phyloP scores from a whole-genome alignment of 768 basidiomycete species.

The Lactifluus piperatus region DNA sequence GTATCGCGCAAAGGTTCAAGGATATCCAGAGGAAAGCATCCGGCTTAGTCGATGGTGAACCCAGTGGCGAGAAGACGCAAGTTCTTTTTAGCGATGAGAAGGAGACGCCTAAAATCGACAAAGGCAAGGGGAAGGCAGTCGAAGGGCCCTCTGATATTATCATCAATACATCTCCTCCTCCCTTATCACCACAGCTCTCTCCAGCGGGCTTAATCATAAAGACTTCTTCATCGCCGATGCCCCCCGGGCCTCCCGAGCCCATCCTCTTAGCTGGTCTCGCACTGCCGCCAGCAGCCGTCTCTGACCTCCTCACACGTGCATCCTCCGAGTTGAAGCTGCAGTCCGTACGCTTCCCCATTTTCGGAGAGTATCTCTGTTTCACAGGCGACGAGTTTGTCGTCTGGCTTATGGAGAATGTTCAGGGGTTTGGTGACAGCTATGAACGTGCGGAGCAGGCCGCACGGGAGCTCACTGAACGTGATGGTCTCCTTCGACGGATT shows the following conservation, averaged over 20 bases:
- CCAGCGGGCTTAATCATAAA: slow-evolving; percentile 30
- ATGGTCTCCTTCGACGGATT: slow-evolving; percentile 55
- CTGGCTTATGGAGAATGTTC: slow-evolving; percentile 75
- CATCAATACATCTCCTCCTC: slow-evolving; percentile 45
- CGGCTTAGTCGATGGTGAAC: neutral
- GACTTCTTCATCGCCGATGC: slow-evolving; percentile 31
- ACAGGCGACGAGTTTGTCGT: slow-evolving; percentile 82
- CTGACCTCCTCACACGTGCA: slow-evolving; percentile 62
- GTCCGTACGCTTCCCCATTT: slow-evolving; percentile 63
- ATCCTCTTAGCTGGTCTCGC: slow-evolving; percentile 72
- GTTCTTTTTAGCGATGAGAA: slow-evolving; percentile 27
- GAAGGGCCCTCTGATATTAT: slow-evolving; percentile 31
- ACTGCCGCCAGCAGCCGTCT: slow-evolving; percentile 54
- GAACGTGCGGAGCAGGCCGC: slow-evolving; percentile 74
- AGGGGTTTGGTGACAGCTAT: slow-evolving; percentile 66
- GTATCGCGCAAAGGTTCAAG: slow-evolving; percentile 74
- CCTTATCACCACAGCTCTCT: slow-evolving; percentile 53
- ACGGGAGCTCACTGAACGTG: slow-evolving; percentile 42
- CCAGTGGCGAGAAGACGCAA: slow-evolving; percentile 22
- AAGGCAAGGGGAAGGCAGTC: slow-evolving; percentile 67
- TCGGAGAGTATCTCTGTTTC: slow-evolving; percentile 83
- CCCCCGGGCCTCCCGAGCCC: slow-evolving; percentile 38
- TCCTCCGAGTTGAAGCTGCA: slow-evolving; percentile 62
- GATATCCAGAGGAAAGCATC: slow-evolving; percentile 59
- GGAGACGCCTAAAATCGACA: slow-evolving; percentile 55